Evolutionary conservation across 352 stramenopile genomes (phyloP).

Genomic region (Phytophthora europaea): DNA sequence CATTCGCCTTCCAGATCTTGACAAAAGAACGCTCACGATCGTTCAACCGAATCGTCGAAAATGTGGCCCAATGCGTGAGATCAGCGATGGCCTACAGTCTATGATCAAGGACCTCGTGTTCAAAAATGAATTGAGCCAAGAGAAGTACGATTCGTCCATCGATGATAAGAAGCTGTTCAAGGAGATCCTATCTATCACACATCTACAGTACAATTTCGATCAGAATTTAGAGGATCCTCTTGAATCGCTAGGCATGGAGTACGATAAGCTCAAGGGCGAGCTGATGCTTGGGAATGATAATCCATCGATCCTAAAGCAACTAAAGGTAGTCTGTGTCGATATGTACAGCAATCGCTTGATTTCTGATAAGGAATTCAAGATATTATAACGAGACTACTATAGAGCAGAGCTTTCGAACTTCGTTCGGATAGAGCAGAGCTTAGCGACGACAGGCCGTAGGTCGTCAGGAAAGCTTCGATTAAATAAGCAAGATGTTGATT

Average conservation of each 20-base stretch:
- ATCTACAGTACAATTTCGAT: conserved; percentile 15
- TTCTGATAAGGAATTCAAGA: conserved; percentile 20
- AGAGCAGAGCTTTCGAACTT: too few relatives aligned
- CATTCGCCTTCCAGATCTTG: conserved; percentile 13
- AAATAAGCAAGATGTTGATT: too few relatives aligned
- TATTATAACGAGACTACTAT: too few relatives aligned
- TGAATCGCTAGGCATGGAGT: conserved; percentile 1
- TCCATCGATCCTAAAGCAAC: conserved; percentile 11
- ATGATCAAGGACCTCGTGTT: conserved; percentile 16
- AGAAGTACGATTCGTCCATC: conserved; percentile 13
- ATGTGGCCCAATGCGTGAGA: conserved; percentile 7
- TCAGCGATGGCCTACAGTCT: conserved; percentile 5
- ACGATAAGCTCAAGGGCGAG: conserved; percentile 22
- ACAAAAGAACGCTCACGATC: conserved; percentile 9
- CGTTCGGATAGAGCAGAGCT: too few relatives aligned
- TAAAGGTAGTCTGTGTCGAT: conserved; percentile 15
- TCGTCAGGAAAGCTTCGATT: too few relatives aligned
- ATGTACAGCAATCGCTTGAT: conserved; percentile 30
- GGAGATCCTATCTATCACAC: conserved; percentile 10
- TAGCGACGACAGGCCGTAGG: too few relatives aligned
- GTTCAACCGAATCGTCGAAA: conserved; percentile 20
- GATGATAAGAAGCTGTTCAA: conserved; percentile 22
- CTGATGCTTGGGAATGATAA: conserved; percentile 16
- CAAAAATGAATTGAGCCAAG: conserved; percentile 13
- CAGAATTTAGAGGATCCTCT: conserved; percentile 8